A percentile compares a stretch with the other conserved stretches of the same genome.
These are phyloP conservation scores for Synchytrium microbalum DNA, from an alignment of 371 early-diverging fungal genomes.

Conservation along the genomic window DNA sequence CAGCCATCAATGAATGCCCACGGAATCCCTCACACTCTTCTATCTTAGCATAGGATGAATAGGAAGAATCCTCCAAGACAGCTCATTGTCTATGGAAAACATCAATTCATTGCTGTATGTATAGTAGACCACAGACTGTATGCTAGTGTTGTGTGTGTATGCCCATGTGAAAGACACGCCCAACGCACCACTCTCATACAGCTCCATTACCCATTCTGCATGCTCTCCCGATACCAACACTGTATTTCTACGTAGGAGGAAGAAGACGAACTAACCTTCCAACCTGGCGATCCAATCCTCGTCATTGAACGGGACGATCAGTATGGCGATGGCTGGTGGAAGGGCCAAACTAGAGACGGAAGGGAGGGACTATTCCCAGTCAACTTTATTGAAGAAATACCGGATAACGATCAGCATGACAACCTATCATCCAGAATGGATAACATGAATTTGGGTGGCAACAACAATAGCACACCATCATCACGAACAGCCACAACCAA, in stretches of 20 bases:
- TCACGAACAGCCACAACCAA: neutral
- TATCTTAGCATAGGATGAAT: too few relatives aligned
- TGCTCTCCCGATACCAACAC: neutral
- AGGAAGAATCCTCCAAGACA: too few relatives aligned
- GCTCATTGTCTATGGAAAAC: neutral
- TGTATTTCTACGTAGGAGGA: conserved; percentile 35
- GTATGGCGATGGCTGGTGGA: conserved; percentile 82
- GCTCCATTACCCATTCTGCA: neutral
- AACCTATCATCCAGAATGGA: conserved; percentile 10
- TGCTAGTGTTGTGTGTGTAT: too few relatives aligned
- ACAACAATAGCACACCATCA: too few relatives aligned
- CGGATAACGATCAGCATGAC: conserved; percentile 7
- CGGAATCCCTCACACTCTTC: too few relatives aligned
- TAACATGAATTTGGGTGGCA: too few relatives aligned
- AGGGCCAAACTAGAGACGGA: conserved; percentile 57
- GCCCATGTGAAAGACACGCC: too few relatives aligned
- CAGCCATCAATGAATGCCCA: too few relatives aligned
- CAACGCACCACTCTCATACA: too few relatives aligned
- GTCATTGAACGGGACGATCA: conserved; percentile 72
- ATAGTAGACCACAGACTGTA: too few relatives aligned
- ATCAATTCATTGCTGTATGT: neutral
- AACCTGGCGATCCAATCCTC: conserved; percentile 57
- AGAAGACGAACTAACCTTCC: conserved; percentile 68
- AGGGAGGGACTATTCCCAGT: conserved; percentile 60
- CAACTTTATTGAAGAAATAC: conserved; percentile 33